Percentiles rank a stretch among this genome's conserved stretches.
phyloP scores from a whole-genome alignment of 169 alveolate species.

The Neospora caninum region DNA sequence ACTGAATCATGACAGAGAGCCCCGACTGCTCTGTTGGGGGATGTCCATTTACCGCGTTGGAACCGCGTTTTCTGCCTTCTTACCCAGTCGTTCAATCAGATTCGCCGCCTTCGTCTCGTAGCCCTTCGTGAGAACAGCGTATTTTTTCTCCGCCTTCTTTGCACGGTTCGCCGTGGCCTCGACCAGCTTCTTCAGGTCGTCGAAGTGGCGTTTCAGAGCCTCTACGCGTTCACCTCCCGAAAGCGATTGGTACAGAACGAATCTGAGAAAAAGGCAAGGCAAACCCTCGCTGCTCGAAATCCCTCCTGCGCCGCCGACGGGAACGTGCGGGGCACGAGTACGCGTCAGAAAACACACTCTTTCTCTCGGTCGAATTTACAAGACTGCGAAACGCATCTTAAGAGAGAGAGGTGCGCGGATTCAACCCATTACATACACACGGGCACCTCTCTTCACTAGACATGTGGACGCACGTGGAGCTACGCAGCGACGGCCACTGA shows the following conservation, averaged over 20 bases:
- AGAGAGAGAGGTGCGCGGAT: no score
- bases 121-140: conserved; percentile 20
- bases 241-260: not conserved
- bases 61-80: not conserved
- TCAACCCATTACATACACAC: no score
- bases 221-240: not conserved
- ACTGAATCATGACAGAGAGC: no score
- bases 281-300: not conserved
- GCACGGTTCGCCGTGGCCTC: not conserved
- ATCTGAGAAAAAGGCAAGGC: not conserved
- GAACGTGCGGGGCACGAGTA: not conserved
- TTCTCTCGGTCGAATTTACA: no score
- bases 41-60: no score
- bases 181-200: conserved; percentile 27
- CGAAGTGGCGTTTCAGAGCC: not conserved
- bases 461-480: no score
- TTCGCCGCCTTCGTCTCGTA: conserved; percentile 27
- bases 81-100: not conserved
- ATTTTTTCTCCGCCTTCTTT: conserved; percentile 23
- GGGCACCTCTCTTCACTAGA: no score
- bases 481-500: no score
- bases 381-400: no score
- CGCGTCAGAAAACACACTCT: not conserved
- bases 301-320: not conserved
- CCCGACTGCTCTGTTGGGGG: no score